Base-by-base conservation (phyloP, 495 filamentous ascomycete genomes). In the Hypoxylon perforatum region DNA sequence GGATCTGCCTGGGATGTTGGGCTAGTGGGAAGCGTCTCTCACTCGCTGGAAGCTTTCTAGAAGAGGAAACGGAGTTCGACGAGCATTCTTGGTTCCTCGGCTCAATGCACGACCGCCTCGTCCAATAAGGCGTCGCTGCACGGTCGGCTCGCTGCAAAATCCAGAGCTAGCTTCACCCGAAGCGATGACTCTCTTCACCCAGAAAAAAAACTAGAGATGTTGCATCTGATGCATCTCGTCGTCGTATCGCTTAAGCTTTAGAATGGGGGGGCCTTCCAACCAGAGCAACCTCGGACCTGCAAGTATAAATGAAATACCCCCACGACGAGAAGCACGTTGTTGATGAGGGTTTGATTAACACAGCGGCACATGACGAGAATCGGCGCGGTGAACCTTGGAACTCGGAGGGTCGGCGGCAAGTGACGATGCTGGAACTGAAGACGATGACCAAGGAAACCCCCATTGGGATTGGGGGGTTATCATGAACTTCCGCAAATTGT, bases 401-500 rank as follows among this genome's bases (percentile, higher is more conserved):
- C 57, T 23, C 47, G 19, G 50, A 51, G 36, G 17, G 25, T 30
- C 61, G 51, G 61, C 66, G 39, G 39, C 66, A 61, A 64, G 61
- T 65, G 61, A 57, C 23, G 66, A 61, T 57, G 50, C 61, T 65
- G 38, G 36, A 61, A 49, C 38, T 50, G 61, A 54, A 10, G 50
- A 64, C 15, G 18, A 64, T 65, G 61, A 61, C 66, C 61, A 69
- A 61, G 46, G 21, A 48, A 22, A 41, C 66, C 65, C 66, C 66
- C 61, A 64, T 69, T 57, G 30, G 28, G 15, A 19, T 61, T 64
- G 39, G 61, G 50, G 66, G 66, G 30, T 7, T 35, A 65, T 57
- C 61, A 65, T 57, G 66, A 65, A 69, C 51, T 42, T 61, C 56
- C 56, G 51, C 30, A 65, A 44, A 57, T 58, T 94, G 19, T 84